Evolutionary conservation across 768 basidiomycete species (phyloP), one percentile per base, ranked within the genome.

Genomic region (Fistulinella prunicolor): DNA sequence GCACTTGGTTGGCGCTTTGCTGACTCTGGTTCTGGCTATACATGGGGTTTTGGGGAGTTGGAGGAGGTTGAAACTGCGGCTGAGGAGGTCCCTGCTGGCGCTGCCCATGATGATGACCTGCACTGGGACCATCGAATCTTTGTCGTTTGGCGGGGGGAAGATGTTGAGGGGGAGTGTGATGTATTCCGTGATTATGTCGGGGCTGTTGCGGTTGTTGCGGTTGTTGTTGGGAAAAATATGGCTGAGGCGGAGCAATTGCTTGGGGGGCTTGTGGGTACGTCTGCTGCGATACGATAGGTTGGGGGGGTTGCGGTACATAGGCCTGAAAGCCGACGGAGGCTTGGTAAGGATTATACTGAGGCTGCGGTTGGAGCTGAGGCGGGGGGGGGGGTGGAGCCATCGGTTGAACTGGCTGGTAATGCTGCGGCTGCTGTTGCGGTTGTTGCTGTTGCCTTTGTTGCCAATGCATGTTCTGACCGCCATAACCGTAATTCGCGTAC

Each of bases 401-500:
- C 6, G 73, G 73, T 16, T 77, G 77, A 5, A 79, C 76, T 13
- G 74, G 78, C 42, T 74, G 74, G 47, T 63, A 63, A 50, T 75
- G 75, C 37, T 80, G 81, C 9, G 66, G 70, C 14, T 64, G 70
- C 50, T 64, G 69, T 50, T 75, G 73, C 39, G 73, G 78, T 32
- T 73, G 78, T 42, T 83, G 83, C 36, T 81, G 82, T 37, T 85
- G 85, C 57, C 85, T 83, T 46, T 80, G 77, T 51, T 82, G 83
- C 79, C 82, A 82, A 59, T 76, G 71, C 50, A 72, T 62, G 51
- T 68, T 73, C 56, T 86, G 84, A 40, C 81, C 77, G 3, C 89
- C 89, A 64, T 95, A 94, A 26, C 92, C 92, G 61, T 94, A 94
- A 63, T 93, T 93, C 1, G 90, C 89, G 62, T 94, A 94, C 19